Conservation (phyloP, 2,329 filamentous ascomycete genomes). For the Bisporella sp. region DNA sequence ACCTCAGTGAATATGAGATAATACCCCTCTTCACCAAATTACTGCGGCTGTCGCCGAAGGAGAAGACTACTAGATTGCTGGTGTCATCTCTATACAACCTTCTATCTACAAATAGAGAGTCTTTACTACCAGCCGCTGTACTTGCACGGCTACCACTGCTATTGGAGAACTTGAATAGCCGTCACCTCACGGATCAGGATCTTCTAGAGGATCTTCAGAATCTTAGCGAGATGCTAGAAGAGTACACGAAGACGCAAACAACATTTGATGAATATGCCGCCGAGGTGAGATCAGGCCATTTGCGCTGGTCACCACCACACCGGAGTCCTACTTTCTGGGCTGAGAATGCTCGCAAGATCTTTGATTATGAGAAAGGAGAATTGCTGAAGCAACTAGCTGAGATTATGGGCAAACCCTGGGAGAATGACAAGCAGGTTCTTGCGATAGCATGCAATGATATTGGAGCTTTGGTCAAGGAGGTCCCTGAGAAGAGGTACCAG, state of each 20-base stretch:
- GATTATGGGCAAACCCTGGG: slow-evolving; percentile 61
- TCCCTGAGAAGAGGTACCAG: slow-evolving; percentile 58
- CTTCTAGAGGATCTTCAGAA: slow-evolving; percentile 54
- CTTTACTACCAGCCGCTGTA: slow-evolving; percentile 75
- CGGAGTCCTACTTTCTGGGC: slow-evolving; percentile 65
- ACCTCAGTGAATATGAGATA: slow-evolving; percentile 80
- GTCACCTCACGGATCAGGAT: slow-evolving; percentile 58
- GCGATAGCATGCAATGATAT: slow-evolving; percentile 70
- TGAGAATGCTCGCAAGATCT: slow-evolving; percentile 62
- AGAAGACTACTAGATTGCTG: slow-evolving; percentile 91
- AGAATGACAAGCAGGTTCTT: slow-evolving; percentile 64
- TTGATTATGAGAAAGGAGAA: slow-evolving; percentile 60
- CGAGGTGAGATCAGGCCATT: slow-evolving; percentile 60
- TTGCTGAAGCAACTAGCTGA: slow-evolving; percentile 60
- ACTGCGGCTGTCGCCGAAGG: slow-evolving; percentile 86
- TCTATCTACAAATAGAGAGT: slow-evolving; percentile 60
- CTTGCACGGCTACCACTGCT: slow-evolving; percentile 71
- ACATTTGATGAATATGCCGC: slow-evolving; percentile 46
- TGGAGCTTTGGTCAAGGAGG: slow-evolving; percentile 62
- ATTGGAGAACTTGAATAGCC: slow-evolving; percentile 54
- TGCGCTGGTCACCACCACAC: slow-evolving; percentile 72
- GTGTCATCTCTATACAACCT: slow-evolving; percentile 87
- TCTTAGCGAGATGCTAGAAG: slow-evolving; percentile 56
- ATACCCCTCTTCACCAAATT: slow-evolving; percentile 89
- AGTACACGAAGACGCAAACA: slow-evolving; percentile 60